phyloP scores from a whole-genome alignment of 148 eudicot genomes.

The Cornus suecica region DNA sequence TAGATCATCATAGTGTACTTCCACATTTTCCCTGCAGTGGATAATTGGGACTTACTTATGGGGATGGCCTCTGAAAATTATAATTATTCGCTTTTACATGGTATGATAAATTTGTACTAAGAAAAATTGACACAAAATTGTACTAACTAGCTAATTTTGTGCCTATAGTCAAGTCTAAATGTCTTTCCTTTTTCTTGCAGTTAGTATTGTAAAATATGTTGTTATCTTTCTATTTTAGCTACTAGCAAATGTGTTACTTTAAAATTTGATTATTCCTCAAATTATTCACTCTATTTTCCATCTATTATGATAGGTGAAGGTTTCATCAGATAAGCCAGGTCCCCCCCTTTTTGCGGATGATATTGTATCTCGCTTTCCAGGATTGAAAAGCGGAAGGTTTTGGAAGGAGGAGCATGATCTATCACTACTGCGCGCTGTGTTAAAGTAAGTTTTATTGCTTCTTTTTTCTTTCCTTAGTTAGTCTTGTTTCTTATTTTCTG shows the following conservation, averaged over 20 bases:
- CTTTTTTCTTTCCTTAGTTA: not conserved
- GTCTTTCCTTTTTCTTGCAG: not conserved
- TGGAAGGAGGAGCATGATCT: constrained; percentile 88
- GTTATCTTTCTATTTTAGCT: not conserved
- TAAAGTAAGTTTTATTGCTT: constrained; percentile 52
- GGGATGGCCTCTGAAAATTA: not conserved
- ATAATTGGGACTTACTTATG: not conserved
- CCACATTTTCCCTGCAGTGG: not conserved
- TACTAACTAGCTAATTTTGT: not conserved
- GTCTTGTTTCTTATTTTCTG: too few species aligned
- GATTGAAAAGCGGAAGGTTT: constrained; percentile 63
- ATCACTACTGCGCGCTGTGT: constrained; percentile 64
- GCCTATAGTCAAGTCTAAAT: not conserved
- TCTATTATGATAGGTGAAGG: constrained; percentile 42
- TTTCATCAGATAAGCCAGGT: constrained; percentile 36
- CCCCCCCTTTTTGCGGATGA: constrained; percentile 64
- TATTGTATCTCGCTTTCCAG: constrained; percentile 58
- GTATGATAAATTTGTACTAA: not conserved
- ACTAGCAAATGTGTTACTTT: not conserved
- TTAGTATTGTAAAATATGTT: not conserved
- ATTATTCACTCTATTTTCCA: too few species aligned
- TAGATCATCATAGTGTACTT: too few species aligned
- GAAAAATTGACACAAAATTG: not conserved
- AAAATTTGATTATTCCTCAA: not conserved
- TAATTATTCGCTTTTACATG: not conserved